phyloP scores from a whole-genome alignment of 2,329 filamentous ascomycete genomes.

The Stachybotrys chartarum region DNA sequence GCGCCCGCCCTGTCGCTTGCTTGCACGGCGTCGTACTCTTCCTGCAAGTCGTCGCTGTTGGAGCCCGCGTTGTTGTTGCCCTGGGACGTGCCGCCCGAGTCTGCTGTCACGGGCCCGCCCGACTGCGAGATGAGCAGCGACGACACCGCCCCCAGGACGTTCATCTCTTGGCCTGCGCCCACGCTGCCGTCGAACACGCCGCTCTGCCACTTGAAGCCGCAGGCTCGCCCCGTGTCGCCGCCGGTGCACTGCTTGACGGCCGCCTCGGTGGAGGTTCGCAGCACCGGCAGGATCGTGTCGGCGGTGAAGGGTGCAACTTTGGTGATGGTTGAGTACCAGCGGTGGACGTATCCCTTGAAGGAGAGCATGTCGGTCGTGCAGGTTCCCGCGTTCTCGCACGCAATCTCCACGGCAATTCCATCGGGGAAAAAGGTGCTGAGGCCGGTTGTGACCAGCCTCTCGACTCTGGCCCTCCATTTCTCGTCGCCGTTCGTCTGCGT shows the following conservation, averaged over 20 bases:
- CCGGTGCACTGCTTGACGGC: slow-evolving; percentile 49
- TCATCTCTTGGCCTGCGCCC: slow-evolving; percentile 55
- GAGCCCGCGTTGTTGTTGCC: slow-evolving; percentile 36
- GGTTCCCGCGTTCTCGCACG: slow-evolving; percentile 47
- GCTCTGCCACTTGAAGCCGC: slow-evolving; percentile 47
- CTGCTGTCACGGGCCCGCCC: slow-evolving; percentile 34
- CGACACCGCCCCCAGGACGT: slow-evolving; percentile 47
- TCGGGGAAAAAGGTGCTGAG: slow-evolving; percentile 44
- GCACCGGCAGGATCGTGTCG: slow-evolving; percentile 40
- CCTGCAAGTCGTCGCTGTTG: slow-evolving; percentile 25
- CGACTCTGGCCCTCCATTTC: slow-evolving; percentile 44
- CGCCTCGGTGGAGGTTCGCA: slow-evolving; percentile 44
- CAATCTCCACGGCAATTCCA: slow-evolving; percentile 51
- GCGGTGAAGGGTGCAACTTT: slow-evolving; percentile 48
- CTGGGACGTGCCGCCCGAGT: slow-evolving; percentile 43
- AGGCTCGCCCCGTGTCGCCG: slow-evolving; percentile 38
- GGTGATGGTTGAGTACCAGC: slow-evolving; percentile 47
- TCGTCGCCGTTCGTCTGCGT: slow-evolving; percentile 36
- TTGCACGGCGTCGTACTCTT: slow-evolving; percentile 26
- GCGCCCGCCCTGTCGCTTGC: slow-evolving; percentile 40
- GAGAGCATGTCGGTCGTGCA: slow-evolving; percentile 59
- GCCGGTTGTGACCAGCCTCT: slow-evolving; percentile 29
- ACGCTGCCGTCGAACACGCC: slow-evolving; percentile 45
- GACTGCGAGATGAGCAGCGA: slow-evolving; percentile 39
- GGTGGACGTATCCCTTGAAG: slow-evolving; percentile 55